phyloP scores from a whole-genome alignment of 1,284 basidiomycete genomes.

The Tylopilus orsonianus region DNA sequence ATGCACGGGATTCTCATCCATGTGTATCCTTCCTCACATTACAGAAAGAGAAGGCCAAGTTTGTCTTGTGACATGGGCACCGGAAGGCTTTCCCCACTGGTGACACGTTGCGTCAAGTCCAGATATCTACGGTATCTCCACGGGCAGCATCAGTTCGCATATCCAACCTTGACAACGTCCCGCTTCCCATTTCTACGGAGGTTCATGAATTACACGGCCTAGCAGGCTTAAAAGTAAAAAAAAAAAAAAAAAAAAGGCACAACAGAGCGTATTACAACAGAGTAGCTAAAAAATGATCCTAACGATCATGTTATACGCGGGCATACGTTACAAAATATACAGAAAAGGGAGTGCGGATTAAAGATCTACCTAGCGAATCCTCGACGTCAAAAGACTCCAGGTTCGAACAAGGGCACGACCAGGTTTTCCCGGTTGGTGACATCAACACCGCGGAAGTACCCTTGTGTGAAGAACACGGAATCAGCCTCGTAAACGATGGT shows the following conservation, averaged over 20 bases:
- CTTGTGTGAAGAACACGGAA: constrained; percentile 8
- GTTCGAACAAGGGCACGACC: constrained; percentile 31
- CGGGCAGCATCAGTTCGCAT: neutral
- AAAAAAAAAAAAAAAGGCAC: neutral
- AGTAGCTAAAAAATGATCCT: constrained; percentile 7
- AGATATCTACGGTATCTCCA: no score
- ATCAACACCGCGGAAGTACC: constrained; percentile 36
- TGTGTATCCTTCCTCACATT: neutral
- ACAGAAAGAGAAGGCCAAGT: neutral
- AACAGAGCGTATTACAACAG: constrained; percentile 22
- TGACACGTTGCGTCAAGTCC: neutral
- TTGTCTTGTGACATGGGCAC: neutral
- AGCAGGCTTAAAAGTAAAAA: constrained; percentile 1
- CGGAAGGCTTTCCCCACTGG: neutral
- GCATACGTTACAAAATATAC: constrained; percentile 28
- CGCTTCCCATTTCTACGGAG: neutral
- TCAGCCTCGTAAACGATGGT: constrained; percentile 15
- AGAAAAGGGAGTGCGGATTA: constrained; percentile 1
- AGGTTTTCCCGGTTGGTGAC: constrained; percentile 31
- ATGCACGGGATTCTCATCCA: constrained; percentile 9
- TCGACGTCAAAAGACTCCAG: constrained; percentile 23
- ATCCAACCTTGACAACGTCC: neutral
- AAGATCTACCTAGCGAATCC: neutral
- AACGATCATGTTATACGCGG: constrained; percentile 17
- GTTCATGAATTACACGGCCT: constrained; percentile 15